A percentile compares a stretch with the other conserved stretches of the same genome.
These are phyloP conservation scores for Rhodotorula diobovata DNA, from an alignment of 768 basidiomycete genomes.

Conservation along the genomic window DNA sequence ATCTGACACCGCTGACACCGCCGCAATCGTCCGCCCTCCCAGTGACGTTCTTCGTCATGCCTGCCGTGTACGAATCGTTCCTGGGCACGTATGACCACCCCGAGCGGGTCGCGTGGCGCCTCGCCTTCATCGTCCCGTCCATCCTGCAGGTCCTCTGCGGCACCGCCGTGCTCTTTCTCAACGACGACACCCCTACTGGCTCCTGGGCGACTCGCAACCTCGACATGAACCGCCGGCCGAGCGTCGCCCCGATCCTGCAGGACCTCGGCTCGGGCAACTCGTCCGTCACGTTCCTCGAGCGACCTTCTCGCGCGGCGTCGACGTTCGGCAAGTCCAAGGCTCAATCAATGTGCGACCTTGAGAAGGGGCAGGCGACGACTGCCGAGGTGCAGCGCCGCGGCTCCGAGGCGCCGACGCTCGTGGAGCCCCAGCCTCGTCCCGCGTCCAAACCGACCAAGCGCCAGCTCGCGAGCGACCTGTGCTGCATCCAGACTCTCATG, in stretches of 20 bases:
- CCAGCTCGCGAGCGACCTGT: conserved; percentile 44
- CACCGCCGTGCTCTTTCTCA: conserved; percentile 22
- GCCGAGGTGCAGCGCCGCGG: conserved; percentile 5
- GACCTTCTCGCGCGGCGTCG: neutral
- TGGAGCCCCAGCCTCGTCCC: neutral
- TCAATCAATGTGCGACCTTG: conserved; percentile 1
- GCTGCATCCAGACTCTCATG: conserved; percentile 56
- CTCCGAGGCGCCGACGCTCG: conserved; percentile 12
- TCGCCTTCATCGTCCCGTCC: conserved; percentile 56
- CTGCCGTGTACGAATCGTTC: conserved; percentile 54
- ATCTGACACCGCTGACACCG: too few relatives aligned
- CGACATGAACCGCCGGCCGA: neutral
- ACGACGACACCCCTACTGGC: conserved; percentile 33
- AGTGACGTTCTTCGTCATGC: conserved; percentile 59
- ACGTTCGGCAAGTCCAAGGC: neutral
- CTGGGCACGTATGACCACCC: conserved; percentile 32
- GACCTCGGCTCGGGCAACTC: conserved; percentile 1
- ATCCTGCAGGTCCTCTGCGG: conserved; percentile 51
- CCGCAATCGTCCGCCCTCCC: neutral
- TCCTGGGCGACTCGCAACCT: conserved; percentile 17
- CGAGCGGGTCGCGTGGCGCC: conserved; percentile 55
- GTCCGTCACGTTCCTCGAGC: conserved; percentile 11
- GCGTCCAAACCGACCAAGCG: neutral
- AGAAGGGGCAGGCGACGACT: conserved; percentile 14
- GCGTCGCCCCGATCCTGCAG: conserved; percentile 1